Evolutionary conservation across 805 yeast species (phyloP), one percentile per base, ranked within the genome.

Genomic region (Myxozyma monticola): DNA sequence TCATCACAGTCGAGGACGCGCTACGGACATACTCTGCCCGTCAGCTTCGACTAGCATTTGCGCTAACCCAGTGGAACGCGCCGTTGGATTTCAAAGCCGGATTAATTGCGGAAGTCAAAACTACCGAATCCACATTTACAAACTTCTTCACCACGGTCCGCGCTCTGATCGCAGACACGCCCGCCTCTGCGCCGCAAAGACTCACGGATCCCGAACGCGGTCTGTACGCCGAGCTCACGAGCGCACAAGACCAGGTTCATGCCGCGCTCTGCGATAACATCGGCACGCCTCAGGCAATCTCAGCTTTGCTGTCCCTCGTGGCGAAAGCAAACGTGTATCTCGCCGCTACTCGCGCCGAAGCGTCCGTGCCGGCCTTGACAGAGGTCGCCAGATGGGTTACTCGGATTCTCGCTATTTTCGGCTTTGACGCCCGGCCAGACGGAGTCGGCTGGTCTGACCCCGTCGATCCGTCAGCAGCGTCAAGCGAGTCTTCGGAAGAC

Each of bases 1-100:
- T 93, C 67, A 91, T 93, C 65, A 89, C 98, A 9, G 88, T 93
- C 60, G 86, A 85, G 57, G 95, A 91, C 65, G 97, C 98, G 1
- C 76, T 93, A 56, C 70, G 75, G 48, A 78, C 69, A 57, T 88
- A 80, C 63, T 68, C 85, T 1, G 69, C 93, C 0, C 80, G 97
- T 61, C 97, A 93, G 68, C 76, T 93, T 62, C 80, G 99, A 59
- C 76, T 93, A 60, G 90, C 90, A 8, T 93, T 93, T 74, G 95
- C 95, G 0, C 76, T 88, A 59, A 88, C 86, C 49, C 88, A 84
- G 62, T 93, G 99, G 99, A 91, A 89, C 64, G 83, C 79, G 63
- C 93, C 88, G 56, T 72, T 93, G 42, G 99, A 93, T 67, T 93
- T 93, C 73, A 91, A 91, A 69, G 91, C 85, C 63, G 73, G 84